Evolutionary conservation across 805 yeast genomes (phyloP), one percentile per base, ranked within the genome.

Genomic region (Tetrapisispora arboricola): DNA sequence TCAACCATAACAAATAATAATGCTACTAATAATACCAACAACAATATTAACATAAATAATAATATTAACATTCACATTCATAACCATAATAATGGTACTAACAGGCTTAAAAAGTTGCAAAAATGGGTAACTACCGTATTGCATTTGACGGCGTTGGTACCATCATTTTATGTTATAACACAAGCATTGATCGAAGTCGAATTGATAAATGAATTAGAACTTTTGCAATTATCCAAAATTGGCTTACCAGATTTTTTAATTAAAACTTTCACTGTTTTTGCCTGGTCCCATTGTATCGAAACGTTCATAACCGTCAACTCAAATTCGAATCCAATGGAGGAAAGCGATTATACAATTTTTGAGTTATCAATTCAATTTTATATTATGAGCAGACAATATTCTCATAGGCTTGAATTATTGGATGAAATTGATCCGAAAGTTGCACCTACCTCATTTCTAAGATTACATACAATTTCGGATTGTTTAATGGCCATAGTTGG

Each of bases 401-500:
- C 21, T 19, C n/a, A n/a, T 19, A 19, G 20, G 10, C 3, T n/a
- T 9, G 26, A 32, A n/a, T 11, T 32, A 19, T 15, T 13, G n/a
- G n/a, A n/a, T n/a, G n/a, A n/a, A n/a, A n/a, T n/a, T n/a, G n/a
- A n/a, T n/a, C n/a, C n/a, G n/a, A n/a, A n/a, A n/a, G n/a, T n/a
- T n/a, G n/a, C n/a, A n/a, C n/a, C n/a, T n/a, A n/a, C n/a, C n/a
- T n/a, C n/a, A n/a, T n/a, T 16, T 10, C 9, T 38, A 27, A 18
- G 36, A 39, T 17, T 28, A 40, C 13, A 39, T 22, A 6, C 22
- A 15, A 24, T 36, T 32, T 2, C 43, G 10, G 58, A 56, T 3
- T 69, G 78, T n/a, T 44, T 76, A 7, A 72, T 76, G 50, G 78
- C 81, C 44, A 57, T 81, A 1, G 41, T 69, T 0, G 76, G 76